Percentiles rank a stretch among this genome's conserved stretches.
phyloP scores from a whole-genome alignment of 805 yeast genomes.

The Yarrowia hollandica region DNA sequence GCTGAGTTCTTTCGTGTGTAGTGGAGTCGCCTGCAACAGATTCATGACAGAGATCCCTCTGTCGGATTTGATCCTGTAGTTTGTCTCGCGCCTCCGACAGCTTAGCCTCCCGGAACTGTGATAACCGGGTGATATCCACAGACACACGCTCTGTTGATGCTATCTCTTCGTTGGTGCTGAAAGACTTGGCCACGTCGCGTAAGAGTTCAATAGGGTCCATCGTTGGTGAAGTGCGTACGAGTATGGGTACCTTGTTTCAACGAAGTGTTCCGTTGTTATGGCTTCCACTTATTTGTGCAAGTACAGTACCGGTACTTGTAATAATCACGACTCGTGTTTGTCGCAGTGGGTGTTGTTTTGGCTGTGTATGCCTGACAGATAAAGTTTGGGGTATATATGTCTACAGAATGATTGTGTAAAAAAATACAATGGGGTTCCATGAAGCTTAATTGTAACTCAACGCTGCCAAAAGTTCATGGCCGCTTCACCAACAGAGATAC shows the following conservation, averaged over 20 bases:
- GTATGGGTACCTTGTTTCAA: too few species aligned
- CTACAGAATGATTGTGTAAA: not conserved
- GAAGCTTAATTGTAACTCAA: not conserved
- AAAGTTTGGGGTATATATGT: not conserved
- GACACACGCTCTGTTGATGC: constrained; percentile 15
- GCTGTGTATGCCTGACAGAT: not conserved
- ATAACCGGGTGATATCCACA: constrained; percentile 2
- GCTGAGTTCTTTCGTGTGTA: constrained; percentile 32
- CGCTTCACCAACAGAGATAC: too few species aligned
- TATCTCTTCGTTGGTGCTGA: constrained; percentile 21
- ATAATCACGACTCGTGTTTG: not conserved
- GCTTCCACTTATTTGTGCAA: not conserved
- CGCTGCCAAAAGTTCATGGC: too few species aligned
- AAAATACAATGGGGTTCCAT: not conserved
- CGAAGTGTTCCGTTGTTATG: not conserved
- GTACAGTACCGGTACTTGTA: too few species aligned
- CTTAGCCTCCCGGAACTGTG: constrained; percentile 5
- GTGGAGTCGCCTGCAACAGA: constrained; percentile 30
- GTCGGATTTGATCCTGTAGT: constrained; percentile 33
- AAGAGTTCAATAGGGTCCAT: constrained; percentile 23
- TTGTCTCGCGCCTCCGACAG: constrained; percentile 22
- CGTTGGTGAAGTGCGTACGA: not conserved
- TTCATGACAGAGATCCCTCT: constrained; percentile 34
- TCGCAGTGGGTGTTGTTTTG: constrained; percentile 1
- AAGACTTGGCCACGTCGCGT: constrained; percentile 17